Base-by-base conservation (phyloP, 2,329 filamentous ascomycete species). In the Aspergillus costaricaensis region DNA sequence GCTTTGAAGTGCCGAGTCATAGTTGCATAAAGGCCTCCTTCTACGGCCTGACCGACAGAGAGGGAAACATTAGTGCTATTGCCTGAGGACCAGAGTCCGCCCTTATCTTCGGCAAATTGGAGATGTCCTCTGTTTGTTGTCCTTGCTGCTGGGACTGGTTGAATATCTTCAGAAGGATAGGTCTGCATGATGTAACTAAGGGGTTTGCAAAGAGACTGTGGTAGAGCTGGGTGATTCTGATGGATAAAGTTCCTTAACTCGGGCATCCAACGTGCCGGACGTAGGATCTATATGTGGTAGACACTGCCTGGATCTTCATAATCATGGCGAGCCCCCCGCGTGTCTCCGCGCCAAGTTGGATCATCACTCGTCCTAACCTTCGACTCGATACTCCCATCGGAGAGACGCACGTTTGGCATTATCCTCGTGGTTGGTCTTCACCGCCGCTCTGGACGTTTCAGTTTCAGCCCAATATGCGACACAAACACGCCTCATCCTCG, bases 41-140 rank as follows among this genome's bases (percentile, higher is more conserved):
- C 64, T 10, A 52, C 61, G 41, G 48, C 27, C 25, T 59, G 63
- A 30, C 61, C 65, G 1, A 59, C 66, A 7, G 65, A 63, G 17
- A 71, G 38, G 48, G 68, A 71, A 15, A 70, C 67, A 23, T 60
- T 63, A 10, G 68, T 70, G 43, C 68, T 71, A 8, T 62, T 63
- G 19, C 65, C 67, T 7, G 61, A 59, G 27, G 67, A 70, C 65
- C 65, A 70, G 21, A 65, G 14, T 2, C 65, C 67, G 1, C 41
- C 53, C 25, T 57, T 59, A 14, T 70, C 66, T 57, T 66, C 69
- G 21, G 58, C n/a, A 51, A 41, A 52, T 23, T 23, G 54, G 36
- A 25, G 61, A 39, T 21, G 55, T 52, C 62, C 65, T 58, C 30
- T 62, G 58, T 41, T 60, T 60, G 44, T 61, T 51, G 41, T 56